A percentile compares a stretch with the other conserved stretches of the same genome.
Conservation (phyloP, 768 basidiomycete genomes). For the Mycena indigotica region DNA sequence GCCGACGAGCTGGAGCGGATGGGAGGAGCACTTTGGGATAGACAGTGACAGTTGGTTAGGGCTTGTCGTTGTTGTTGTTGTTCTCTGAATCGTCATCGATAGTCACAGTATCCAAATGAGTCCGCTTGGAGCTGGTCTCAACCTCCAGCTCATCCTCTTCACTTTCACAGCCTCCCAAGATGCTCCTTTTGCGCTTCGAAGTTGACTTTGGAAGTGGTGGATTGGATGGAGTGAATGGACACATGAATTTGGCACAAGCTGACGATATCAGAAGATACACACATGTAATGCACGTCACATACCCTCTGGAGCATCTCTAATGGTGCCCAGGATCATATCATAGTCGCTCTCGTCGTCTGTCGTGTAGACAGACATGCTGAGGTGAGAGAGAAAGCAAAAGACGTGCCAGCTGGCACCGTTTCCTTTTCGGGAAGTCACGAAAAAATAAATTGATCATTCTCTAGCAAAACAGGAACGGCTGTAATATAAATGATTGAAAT, state of each 20-base stretch:
- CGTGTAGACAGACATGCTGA: no score
- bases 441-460: background rate
- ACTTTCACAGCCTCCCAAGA: background rate
- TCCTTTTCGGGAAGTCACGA: background rate
- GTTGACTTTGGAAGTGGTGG: background rate
- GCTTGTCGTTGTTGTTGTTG: background rate
- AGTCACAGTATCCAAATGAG: background rate
- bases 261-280: background rate
- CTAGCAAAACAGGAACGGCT: background rate
- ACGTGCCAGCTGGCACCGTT: background rate
- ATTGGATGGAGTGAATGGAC: background rate
- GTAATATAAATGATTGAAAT: no score
- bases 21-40: background rate
- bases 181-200: background rate
- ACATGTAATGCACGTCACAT: background rate
- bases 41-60: background rate
- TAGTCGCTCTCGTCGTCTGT: background rate
- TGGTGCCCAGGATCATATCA: background rate
- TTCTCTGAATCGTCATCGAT: background rate
- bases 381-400: background rate
- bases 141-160: no score
- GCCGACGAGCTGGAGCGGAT: background rate
- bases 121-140: background rate
- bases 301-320: background rate
- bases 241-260: background rate